Base-by-base conservation (phyloP, 345 rosid species). In the Salix viminalis region DNA sequence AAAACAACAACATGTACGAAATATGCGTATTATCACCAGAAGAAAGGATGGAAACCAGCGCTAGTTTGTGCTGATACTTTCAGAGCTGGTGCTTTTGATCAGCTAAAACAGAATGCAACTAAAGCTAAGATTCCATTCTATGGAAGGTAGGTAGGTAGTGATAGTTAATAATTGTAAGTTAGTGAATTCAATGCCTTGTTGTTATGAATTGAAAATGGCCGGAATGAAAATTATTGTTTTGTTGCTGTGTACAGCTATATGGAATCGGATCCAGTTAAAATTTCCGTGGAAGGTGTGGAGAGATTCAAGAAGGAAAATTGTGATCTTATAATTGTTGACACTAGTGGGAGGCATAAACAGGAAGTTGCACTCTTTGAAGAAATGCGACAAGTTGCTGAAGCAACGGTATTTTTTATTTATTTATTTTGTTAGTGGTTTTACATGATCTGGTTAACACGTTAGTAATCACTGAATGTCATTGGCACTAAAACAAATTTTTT, bases 341-440 rank as follows among this genome's bases (percentile, higher is more conserved):
- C 97, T 8, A 96, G 99, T 88, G 98, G 97, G 77, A 95, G 97
- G 46, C 98, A 96, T 83, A 93, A 90, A 80, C 99, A 93, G 84
- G 98, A 96, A 85, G 97, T 92, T 84, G 79, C 98, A 39, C 94
- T 96, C 68, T 96, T 93, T 86, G 99, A 96, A 88, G 99, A 93
- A 87, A 93, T 96, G 96, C 96, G 93, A 42, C 96, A 91, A 96
- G 98, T 96, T 75, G 84, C 97, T 75, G 99, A 91, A 88, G 98
- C 98, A 82, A 92, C 92, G 88, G 99, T 91, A 42, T 87, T 62
- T 14, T 60, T 56, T 32, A 30, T 69, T 32, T 26, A 5, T 36
- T 36, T 36, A 5, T 70, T 23, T 70, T 66, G 10, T 42, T 48
- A 76, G n/a, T 42, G 66, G 15, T 19, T 39, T 36, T 50, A 23